Evolutionary conservation across 257 asterid species (phyloP).

Genomic region (Salvia miltiorrhiza): DNA sequence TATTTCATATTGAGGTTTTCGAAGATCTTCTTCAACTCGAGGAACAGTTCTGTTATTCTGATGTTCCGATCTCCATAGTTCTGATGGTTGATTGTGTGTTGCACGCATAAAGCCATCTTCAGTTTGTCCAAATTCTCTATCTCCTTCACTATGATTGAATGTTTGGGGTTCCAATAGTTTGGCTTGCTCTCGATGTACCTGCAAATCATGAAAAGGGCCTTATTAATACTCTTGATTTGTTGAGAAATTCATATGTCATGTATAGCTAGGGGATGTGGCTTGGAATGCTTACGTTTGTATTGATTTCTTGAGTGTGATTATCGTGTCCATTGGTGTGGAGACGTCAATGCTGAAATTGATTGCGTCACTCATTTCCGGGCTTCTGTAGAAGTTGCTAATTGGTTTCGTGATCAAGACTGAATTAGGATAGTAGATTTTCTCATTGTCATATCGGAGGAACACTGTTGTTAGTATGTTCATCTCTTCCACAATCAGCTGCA

Average conservation of each 20-base stretch:
- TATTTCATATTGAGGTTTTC: conserved; percentile 45
- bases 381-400: conserved; percentile 62
- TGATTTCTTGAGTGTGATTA: conserved; percentile 48
- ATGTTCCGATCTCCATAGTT: conserved; percentile 45
- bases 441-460: conserved; percentile 56
- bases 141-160: conserved; percentile 48
- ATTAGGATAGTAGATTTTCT: conserved; percentile 62
- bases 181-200: conserved; percentile 72
- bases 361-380: conserved; percentile 60
- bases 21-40: conserved; percentile 57
- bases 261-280: too few species aligned
- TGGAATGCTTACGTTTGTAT: conserved; percentile 39
- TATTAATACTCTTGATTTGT: background rate
- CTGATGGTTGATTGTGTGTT: conserved; percentile 62
- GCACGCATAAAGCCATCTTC: conserved; percentile 49
- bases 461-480: conserved; percentile 68
- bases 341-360: conserved; percentile 46
- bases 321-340: conserved; percentile 50
- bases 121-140: conserved; percentile 45
- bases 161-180: conserved; percentile 59
- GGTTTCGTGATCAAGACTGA: conserved; percentile 50
- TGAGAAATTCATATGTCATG: background rate
- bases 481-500: conserved; percentile 64
- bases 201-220: background rate
- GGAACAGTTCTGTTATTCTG: conserved; percentile 43